These are phyloP conservation scores for Globisporangium canariense DNA, from an alignment of 352 stramenopile genomes.

Conservation along the genomic window DNA sequence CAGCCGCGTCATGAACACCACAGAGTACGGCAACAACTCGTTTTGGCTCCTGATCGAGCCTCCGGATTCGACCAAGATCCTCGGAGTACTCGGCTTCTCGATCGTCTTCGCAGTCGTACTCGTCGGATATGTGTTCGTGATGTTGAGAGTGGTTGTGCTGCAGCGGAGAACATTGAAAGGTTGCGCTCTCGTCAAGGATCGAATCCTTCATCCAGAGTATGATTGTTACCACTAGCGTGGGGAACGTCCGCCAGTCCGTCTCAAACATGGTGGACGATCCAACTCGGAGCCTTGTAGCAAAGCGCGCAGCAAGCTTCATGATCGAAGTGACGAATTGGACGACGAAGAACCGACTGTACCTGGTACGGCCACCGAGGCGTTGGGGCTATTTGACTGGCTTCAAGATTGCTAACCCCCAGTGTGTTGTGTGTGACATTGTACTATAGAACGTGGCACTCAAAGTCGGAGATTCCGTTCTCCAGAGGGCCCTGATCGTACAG, in stretches of 20 bases:
- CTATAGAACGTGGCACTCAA: neutral
- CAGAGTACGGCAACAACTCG: constrained; percentile 16
- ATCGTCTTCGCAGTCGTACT: neutral
- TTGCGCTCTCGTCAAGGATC: too few relatives aligned
- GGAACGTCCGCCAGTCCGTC: too few relatives aligned
- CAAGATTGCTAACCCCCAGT: neutral
- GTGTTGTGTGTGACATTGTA: neutral
- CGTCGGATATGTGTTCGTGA: neutral
- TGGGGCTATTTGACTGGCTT: neutral
- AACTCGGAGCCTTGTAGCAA: too few relatives aligned
- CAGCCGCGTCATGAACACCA: constrained; percentile 9
- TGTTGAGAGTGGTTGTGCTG: neutral
- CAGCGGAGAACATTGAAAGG: neutral
- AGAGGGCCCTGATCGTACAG: neutral
- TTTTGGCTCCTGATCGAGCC: constrained; percentile 24
- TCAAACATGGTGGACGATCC: too few relatives aligned
- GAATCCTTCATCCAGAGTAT: too few relatives aligned
- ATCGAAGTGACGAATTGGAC: too few relatives aligned
- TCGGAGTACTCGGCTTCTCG: neutral
- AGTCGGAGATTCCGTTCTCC: neutral
- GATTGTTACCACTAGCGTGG: too few relatives aligned
- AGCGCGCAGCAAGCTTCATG: too few relatives aligned
- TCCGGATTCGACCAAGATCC: neutral
- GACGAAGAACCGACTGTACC: too few relatives aligned
- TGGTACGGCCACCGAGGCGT: neutral